Conservation (phyloP, 2,329 filamentous ascomycete genomes). For the Macroventuria anomochaeta region DNA sequence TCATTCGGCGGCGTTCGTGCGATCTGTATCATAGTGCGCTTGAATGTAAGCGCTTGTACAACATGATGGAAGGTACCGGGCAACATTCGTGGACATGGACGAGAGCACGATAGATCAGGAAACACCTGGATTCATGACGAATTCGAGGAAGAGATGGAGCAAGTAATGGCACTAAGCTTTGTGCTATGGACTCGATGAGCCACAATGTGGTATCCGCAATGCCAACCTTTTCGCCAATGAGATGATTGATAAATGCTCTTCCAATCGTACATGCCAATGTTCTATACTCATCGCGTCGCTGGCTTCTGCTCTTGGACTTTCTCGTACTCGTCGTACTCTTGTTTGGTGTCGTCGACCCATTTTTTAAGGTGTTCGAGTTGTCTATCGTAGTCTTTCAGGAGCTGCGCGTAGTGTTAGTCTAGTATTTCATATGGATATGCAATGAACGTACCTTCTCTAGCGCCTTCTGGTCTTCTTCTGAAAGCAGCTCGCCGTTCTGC, state of each 20-base stretch:
- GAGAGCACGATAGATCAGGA: background rate
- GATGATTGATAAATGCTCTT: conserved; percentile 20
- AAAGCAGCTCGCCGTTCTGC: conserved; percentile 59
- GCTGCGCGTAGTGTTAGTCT: conserved; percentile 54
- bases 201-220: conserved; percentile 23
- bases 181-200: conserved; percentile 4
- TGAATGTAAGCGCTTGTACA: conserved; percentile 14
- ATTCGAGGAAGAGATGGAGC: background rate
- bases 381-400: conserved; percentile 81
- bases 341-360: conserved; percentile 64
- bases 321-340: conserved; percentile 66
- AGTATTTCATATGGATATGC: background rate
- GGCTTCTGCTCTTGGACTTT: conserved; percentile 35
- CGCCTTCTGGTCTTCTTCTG: conserved; percentile 73
- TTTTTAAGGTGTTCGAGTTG: conserved; percentile 77
- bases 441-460: conserved; percentile 70
- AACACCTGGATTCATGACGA: background rate
- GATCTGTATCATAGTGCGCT: conserved; percentile 14
- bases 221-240: conserved; percentile 24
- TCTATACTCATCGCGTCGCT: conserved; percentile 29
- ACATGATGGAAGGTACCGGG: background rate
- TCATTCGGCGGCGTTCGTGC: conserved; percentile 5
- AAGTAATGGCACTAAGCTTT: conserved; percentile 9
- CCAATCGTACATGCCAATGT: conserved; percentile 22
- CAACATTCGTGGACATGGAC: background rate